A percentile compares a stretch with the other conserved stretches of the same genome.
These are phyloP conservation scores for Nakazawaea peltata DNA, from an alignment of 805 yeast genomes.

Conservation along the genomic window DNA sequence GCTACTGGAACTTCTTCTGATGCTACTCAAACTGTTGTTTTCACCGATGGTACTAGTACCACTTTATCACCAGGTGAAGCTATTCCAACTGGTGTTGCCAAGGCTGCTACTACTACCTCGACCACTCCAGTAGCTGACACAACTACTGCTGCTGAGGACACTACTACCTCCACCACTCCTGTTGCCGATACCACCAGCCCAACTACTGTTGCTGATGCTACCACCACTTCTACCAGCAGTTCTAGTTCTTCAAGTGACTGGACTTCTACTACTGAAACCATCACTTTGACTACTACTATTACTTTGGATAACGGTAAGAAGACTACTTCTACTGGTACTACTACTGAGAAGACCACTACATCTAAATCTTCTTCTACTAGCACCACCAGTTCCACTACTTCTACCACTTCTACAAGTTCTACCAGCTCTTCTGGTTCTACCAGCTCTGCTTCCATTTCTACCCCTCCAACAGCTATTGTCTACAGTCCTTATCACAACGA, in stretches of 20 bases:
- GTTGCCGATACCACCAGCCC: conserved; percentile 11
- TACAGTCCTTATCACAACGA: conserved; percentile 74
- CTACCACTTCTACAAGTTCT: conserved; percentile 14
- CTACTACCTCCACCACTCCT: conserved; percentile 10
- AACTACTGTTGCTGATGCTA: conserved; percentile 11
- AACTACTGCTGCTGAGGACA: conserved; percentile 13
- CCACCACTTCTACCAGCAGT: conserved; percentile 13
- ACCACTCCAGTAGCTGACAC: conserved; percentile 13
- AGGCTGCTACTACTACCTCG: conserved; percentile 11
- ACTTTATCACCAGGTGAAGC: conserved; percentile 12
- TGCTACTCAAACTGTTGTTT: conserved; percentile 11
- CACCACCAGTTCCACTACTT: conserved; percentile 13
- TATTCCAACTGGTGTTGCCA: conserved; percentile 14
- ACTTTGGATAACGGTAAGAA: conserved; percentile 7
- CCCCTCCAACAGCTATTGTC: conserved; percentile 52
- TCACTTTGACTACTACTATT: conserved; percentile 11
- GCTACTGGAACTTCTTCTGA: conserved; percentile 20
- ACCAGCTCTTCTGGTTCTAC: conserved; percentile 15
- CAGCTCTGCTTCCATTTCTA: conserved; percentile 15
- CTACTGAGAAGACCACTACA: conserved; percentile 5
- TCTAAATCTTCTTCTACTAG: conserved; percentile 14
- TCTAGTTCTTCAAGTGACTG: conserved; percentile 12
- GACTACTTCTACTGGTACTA: conserved; percentile 30
- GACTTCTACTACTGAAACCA: conserved; percentile 11
- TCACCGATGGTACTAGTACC: conserved; percentile 10